These are phyloP conservation scores for Fomitopsis pulvina DNA, from an alignment of 768 basidiomycete species.

Conservation along the genomic window DNA sequence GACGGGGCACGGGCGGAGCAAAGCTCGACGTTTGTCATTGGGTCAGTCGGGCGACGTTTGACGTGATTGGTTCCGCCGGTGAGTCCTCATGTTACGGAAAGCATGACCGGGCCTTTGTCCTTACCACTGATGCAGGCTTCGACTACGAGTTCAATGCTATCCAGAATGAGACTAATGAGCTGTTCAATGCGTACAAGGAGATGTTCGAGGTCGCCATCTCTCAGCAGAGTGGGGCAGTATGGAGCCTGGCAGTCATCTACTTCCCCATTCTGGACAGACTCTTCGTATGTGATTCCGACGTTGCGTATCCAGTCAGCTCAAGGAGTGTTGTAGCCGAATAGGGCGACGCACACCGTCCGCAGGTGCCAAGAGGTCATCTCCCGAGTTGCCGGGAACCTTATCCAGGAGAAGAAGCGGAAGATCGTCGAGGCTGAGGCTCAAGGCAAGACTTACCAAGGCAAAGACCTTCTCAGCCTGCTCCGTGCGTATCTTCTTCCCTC, in stretches of 20 bases:
- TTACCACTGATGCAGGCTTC: constrained; percentile 46
- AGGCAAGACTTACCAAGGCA: constrained; percentile 48
- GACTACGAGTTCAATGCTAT: constrained; percentile 85
- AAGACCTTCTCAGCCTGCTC: constrained; percentile 73
- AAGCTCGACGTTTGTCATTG: constrained; percentile 73
- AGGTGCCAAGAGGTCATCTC: constrained; percentile 57
- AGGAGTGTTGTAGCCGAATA: constrained; percentile 44
- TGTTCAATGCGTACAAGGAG: constrained; percentile 75
- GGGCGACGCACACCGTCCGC: constrained; percentile 40
- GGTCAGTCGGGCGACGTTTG: constrained; percentile 81
- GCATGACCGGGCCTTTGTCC: background rate
- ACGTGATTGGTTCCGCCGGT: constrained; percentile 90
- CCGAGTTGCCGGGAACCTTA: constrained; percentile 64
- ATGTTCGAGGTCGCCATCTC: constrained; percentile 75
- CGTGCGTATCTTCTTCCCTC: constrained; percentile 37
- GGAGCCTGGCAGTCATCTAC: constrained; percentile 48
- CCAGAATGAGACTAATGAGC: constrained; percentile 68
- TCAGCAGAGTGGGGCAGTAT: constrained; percentile 43
- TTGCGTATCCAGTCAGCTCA: background rate
- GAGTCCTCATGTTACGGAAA: background rate
- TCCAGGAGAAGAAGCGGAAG: constrained; percentile 74
- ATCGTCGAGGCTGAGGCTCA: constrained; percentile 52
- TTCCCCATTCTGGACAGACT: constrained; percentile 46
- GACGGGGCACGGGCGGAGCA: constrained; percentile 15
- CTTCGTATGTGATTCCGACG: constrained; percentile 40